A percentile compares a stretch with the other conserved stretches of the same genome.
Evolutionary conservation across 306 rosid species (phyloP).

Genomic region (Urtica urens): DNA sequence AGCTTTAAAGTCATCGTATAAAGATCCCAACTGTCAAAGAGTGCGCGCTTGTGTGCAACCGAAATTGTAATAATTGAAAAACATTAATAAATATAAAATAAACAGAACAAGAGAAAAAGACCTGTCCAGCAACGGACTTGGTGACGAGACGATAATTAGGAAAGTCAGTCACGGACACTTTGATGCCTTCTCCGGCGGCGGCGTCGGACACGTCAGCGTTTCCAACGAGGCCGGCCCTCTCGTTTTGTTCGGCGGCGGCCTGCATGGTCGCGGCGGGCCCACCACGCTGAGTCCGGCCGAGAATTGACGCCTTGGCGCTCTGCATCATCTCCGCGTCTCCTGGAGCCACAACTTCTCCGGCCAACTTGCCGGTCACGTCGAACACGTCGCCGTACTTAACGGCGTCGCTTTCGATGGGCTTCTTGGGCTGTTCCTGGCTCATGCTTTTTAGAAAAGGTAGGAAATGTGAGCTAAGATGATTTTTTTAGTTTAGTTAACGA

Average conservation of each 20-base stretch:
- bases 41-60: too few species aligned
- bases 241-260: conserved; percentile 36
- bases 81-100: background rate
- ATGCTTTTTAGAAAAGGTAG: too few species aligned
- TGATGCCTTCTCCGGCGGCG: conserved; percentile 18
- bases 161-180: conserved; percentile 30
- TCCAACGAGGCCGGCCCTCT: conserved; percentile 13
- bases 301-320: conserved; percentile 34
- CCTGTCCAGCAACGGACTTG: conserved; percentile 69
- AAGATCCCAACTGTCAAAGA: too few species aligned
- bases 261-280: conserved; percentile 60
- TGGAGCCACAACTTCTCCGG: conserved; percentile 30
- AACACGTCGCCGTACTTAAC: conserved; percentile 56
- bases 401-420: conserved; percentile 13
- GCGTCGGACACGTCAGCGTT: background rate
- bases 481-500: too few species aligned
- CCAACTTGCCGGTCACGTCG: conserved; percentile 43
- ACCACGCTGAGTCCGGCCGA: conserved; percentile 43
- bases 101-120: too few species aligned
- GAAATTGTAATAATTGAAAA: too few species aligned
- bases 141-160: conserved; percentile 50
- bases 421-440: background rate
- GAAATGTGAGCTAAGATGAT: too few species aligned
- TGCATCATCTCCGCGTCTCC: conserved; percentile 49
- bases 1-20: too few species aligned